Conservation (phyloP, 169 alveolate genomes). For the Eimeria mitis region DNA sequence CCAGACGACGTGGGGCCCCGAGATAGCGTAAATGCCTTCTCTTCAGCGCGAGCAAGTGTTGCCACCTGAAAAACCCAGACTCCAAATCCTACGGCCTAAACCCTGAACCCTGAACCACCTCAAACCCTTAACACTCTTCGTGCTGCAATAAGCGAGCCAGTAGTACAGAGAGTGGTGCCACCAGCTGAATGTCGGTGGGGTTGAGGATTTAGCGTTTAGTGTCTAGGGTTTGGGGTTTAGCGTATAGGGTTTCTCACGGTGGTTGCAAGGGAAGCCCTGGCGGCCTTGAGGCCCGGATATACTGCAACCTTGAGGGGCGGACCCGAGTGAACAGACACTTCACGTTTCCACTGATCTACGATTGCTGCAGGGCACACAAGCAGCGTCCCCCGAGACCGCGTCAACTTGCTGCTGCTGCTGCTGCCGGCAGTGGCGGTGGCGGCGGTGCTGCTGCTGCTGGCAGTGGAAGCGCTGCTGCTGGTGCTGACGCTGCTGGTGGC, state of each 20-base stretch:
- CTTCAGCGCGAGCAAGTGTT: slow-evolving; percentile 17
- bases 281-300: slow-evolving; percentile 67
- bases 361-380: slow-evolving; percentile 82
- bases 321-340: slow-evolving; percentile 57
- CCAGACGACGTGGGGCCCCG: background rate
- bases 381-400: slow-evolving; percentile 68
- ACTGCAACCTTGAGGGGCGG: slow-evolving; percentile 18
- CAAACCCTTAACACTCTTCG: background rate
- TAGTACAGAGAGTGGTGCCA: background rate
- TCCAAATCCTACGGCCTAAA: background rate
- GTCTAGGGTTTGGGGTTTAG: background rate
- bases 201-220: too few species aligned
- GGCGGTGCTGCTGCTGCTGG: slow-evolving; percentile 15
- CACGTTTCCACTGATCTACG: slow-evolving; percentile 83
- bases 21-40: background rate
- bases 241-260: background rate
- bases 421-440: background rate
- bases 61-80: slow-evolving; percentile 15
- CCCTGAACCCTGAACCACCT: background rate
- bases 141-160: background rate
- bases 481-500: background rate
- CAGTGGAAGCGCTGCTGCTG: background rate
- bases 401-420: slow-evolving; percentile 28
- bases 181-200: background rate
- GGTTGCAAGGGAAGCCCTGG: slow-evolving; percentile 37